These are phyloP conservation scores for Erythrophleum fordii DNA, from an alignment of 306 rosid species.

Conservation along the genomic window DNA sequence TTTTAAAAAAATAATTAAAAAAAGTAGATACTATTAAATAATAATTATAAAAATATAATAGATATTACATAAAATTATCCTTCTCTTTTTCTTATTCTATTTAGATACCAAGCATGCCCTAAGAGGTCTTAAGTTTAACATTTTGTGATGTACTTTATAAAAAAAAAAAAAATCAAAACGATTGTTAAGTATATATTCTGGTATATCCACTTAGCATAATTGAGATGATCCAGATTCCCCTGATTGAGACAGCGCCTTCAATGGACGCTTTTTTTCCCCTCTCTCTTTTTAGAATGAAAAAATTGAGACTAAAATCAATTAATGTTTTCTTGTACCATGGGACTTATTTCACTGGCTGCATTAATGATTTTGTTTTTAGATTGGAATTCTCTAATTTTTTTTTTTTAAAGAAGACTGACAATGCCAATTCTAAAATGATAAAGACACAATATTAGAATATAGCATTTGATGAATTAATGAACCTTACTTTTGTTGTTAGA, in stretches of 20 bases:
- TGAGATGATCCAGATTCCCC: background rate
- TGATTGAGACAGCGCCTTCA: background rate
- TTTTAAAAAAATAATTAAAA: too few relatives aligned
- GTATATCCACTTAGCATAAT: background rate
- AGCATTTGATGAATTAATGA: too few relatives aligned
- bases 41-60: too few relatives aligned
- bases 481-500: background rate
- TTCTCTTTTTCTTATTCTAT: too few relatives aligned
- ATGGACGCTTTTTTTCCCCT: background rate
- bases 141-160: background rate
- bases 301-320: background rate
- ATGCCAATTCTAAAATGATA: too few relatives aligned
- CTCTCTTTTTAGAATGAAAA: background rate
- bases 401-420: too few relatives aligned
- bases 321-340: background rate
- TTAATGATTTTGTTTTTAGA: too few relatives aligned
- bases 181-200: background rate
- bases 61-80: too few relatives aligned
- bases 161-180: background rate
- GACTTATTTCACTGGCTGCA: background rate
- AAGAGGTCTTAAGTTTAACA: background rate
- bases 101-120: too few relatives aligned
- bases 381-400: too few relatives aligned
- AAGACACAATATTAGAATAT: too few relatives aligned
- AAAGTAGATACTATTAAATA: too few relatives aligned